Conservation (phyloP, 768 basidiomycete genomes). For the Podaxis sp. region DNA sequence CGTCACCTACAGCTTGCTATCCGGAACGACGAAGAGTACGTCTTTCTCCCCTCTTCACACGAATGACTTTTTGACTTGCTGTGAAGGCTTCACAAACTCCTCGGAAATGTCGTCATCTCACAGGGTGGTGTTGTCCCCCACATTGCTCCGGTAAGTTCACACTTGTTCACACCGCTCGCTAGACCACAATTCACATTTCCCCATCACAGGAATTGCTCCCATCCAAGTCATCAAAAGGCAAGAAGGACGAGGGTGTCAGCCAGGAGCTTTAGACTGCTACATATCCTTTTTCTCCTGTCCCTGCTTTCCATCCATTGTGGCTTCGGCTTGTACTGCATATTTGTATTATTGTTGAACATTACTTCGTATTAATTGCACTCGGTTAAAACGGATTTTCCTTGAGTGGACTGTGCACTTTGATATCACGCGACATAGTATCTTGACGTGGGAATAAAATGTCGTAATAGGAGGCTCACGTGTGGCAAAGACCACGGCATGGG, state of each 20-base stretch:
- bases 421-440: not conserved
- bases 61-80: slow-evolving; percentile 13
- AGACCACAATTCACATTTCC: slow-evolving; percentile 28
- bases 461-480: not conserved
- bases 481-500: not conserved
- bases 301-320: slow-evolving; percentile 6
- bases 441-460: slow-evolving; percentile 1
- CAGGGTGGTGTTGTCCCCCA: slow-evolving; percentile 74
- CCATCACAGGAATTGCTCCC: slow-evolving; percentile 41
- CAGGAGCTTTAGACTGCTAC: slow-evolving; percentile 13
- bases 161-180: not conserved
- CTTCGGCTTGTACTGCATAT: slow-evolving; percentile 12
- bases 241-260: slow-evolving; percentile 21
- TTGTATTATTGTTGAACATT: slow-evolving; percentile 17
- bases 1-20: slow-evolving; percentile 94
- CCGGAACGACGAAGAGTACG: slow-evolving; percentile 86
- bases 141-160: slow-evolving; percentile 26
- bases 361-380: not conserved
- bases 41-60: slow-evolving; percentile 3
- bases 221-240: slow-evolving; percentile 36
- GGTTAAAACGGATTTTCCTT: not conserved
- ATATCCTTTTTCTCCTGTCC: slow-evolving; percentile 14
- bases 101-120: slow-evolving; percentile 85
- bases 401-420: not conserved
- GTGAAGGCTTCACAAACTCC: slow-evolving; percentile 69